Percentiles rank a stretch among this genome's conserved stretches.
These are phyloP conservation scores for Ceriops tagal DNA, from an alignment of 345 rosid species.

Conservation along the genomic window DNA sequence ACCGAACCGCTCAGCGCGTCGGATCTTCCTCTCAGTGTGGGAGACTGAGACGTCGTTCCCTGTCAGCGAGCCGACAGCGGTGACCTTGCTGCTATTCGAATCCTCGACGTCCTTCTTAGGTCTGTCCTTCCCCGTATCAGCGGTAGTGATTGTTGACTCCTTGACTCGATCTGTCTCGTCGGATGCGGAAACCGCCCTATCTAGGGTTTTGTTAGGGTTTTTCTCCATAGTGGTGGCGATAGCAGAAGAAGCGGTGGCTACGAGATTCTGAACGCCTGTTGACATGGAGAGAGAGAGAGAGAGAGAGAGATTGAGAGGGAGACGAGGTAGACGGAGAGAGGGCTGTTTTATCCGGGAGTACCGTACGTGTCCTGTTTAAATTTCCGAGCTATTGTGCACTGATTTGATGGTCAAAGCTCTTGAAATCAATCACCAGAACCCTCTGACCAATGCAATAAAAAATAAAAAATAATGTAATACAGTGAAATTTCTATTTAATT, in stretches of 20 bases:
- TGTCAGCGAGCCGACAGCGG: slow-evolving; percentile 21
- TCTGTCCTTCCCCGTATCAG: background rate
- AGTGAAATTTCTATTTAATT: too few species aligned
- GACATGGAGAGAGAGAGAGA: too few species aligned
- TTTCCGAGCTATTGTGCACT: too few species aligned
- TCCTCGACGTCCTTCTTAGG: slow-evolving; percentile 22
- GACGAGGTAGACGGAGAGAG: background rate
- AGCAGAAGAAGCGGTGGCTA: background rate
- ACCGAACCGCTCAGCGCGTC: slow-evolving; percentile 94
- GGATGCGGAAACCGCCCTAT: background rate
- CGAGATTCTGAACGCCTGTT: background rate
- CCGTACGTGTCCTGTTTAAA: too few species aligned
- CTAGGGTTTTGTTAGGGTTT: slow-evolving; percentile 7
- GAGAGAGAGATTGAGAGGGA: background rate
- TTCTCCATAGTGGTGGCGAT: background rate
- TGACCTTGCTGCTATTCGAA: slow-evolving; percentile 22
- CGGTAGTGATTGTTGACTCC: slow-evolving; percentile 21
- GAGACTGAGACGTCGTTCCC: slow-evolving; percentile 39
- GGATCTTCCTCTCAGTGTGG: slow-evolving; percentile 70
- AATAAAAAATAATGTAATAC: too few species aligned
- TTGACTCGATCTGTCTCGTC: slow-evolving; percentile 29
- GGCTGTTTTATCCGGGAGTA: too few species aligned
- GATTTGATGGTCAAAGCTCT: too few species aligned
- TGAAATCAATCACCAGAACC: too few species aligned
- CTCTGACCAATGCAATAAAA: too few species aligned